Conservation (phyloP, 768 basidiomycete genomes). For the Astraeus odoratus region DNA sequence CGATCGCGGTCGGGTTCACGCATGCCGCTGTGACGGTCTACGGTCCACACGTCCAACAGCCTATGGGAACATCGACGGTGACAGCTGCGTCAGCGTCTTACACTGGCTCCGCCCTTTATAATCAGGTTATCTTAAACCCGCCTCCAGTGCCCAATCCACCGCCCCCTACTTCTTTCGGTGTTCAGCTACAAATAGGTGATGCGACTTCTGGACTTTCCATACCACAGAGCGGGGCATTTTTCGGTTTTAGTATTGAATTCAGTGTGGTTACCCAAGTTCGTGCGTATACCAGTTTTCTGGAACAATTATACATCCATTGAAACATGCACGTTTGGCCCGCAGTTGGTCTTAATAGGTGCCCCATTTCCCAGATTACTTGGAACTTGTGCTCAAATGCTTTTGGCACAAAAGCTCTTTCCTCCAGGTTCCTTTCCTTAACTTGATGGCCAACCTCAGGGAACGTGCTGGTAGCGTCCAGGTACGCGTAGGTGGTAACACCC, state of each 20-base stretch:
- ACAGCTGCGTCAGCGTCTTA: constrained; percentile 35
- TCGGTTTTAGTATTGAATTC: constrained; percentile 73
- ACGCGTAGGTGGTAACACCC: constrained; percentile 78
- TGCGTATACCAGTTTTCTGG: constrained; percentile 29
- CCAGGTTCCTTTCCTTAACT: constrained; percentile 67
- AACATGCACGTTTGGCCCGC: background rate
- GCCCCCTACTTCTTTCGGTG: constrained; percentile 35
- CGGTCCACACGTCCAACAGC: constrained; percentile 18
- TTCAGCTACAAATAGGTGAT: constrained; percentile 32
- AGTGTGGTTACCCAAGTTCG: constrained; percentile 61
- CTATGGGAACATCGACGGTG: constrained; percentile 16
- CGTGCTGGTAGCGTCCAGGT: constrained; percentile 56
- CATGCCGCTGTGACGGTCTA: constrained; percentile 16
- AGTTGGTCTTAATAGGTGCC: constrained; percentile 17
- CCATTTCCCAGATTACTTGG: background rate
- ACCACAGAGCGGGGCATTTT: constrained; percentile 47
- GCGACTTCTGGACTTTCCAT: constrained; percentile 33
- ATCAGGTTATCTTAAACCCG: constrained; percentile 42
- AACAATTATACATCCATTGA: background rate
- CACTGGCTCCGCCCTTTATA: constrained; percentile 45
- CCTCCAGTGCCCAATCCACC: constrained; percentile 44
- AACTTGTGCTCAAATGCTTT: background rate
- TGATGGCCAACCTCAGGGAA: constrained; percentile 64
- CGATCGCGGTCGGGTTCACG: constrained; percentile 6
- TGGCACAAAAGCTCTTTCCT: constrained; percentile 39